Percentiles rank a stretch among this genome's conserved stretches.
phyloP scores from a whole-genome alignment of 306 rosid species.

The Lagenaria siceraria region DNA sequence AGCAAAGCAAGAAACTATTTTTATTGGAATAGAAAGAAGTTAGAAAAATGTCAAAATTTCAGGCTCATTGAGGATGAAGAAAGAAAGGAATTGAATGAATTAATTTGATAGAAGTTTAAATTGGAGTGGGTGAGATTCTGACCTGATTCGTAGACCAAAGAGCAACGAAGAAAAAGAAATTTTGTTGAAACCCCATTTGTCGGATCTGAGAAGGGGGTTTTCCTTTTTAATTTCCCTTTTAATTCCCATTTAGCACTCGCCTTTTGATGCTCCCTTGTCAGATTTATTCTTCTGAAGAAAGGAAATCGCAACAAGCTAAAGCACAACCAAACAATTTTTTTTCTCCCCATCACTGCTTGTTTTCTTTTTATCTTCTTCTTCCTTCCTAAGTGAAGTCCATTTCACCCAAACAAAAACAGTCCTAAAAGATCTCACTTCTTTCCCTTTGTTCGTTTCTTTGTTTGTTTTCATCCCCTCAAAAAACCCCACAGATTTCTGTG shows the following conservation, averaged over 20 bases:
- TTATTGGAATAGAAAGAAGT: neutral
- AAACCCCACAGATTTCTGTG: neutral
- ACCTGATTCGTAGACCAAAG: constrained; percentile 23
- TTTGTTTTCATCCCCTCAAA: neutral
- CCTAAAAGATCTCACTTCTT: constrained; percentile 11
- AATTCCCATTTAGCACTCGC: constrained; percentile 40
- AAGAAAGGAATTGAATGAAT: neutral
- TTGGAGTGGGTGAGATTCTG: constrained; percentile 35
- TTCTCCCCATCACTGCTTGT: constrained; percentile 11
- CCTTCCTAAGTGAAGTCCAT: constrained; percentile 11
- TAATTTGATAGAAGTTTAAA: neutral
- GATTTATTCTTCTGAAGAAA: constrained; percentile 17
- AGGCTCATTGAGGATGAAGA: neutral
- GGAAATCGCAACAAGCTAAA: constrained; percentile 22
- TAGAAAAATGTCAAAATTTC: neutral
- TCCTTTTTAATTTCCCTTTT: constrained; percentile 6
- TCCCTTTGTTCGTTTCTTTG: constrained; percentile 12
- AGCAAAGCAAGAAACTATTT: neutral
- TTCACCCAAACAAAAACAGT: neutral
- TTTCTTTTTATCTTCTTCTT: constrained; percentile 12
- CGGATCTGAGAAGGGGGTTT: constrained; percentile 28
- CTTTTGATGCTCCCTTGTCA: constrained; percentile 4
- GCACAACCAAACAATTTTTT: constrained; percentile 32
- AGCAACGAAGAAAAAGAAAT: constrained; percentile 11
- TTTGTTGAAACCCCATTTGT: constrained; percentile 63